These are phyloP conservation scores for Solanum pimpinellifolium DNA, from an alignment of 257 asterid species.

Conservation along the genomic window DNA sequence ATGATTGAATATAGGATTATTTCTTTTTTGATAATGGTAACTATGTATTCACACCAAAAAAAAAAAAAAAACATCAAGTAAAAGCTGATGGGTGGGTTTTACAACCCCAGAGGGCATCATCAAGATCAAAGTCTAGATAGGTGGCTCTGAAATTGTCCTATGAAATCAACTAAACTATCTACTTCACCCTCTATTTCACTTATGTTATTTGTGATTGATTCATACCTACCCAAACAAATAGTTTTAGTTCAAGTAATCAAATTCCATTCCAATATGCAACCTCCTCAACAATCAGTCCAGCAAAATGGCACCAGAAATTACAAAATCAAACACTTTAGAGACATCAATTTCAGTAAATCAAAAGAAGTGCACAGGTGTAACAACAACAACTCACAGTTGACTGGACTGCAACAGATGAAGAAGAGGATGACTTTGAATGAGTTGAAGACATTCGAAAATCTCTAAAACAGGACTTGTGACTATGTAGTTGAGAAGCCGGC, in stretches of 20 bases:
- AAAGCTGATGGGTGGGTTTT: neutral
- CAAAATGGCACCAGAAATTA: neutral
- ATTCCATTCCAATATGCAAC: neutral
- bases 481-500: constrained; percentile 1
- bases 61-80: neutral
- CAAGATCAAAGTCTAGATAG: neutral
- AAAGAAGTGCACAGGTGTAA: neutral
- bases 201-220: neutral
- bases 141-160: neutral
- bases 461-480: constrained; percentile 17
- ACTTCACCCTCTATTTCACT: neutral
- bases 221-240: neutral
- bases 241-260: neutral
- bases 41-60: too few species aligned
- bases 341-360: neutral
- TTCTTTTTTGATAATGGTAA: too few species aligned
- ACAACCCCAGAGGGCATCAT: neutral
- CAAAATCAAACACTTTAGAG: neutral
- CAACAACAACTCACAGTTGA: constrained; percentile 40
- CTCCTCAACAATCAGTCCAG: neutral
- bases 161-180: neutral
- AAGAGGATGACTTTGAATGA: constrained; percentile 38
- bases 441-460: constrained; percentile 44
- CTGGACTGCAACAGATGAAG: constrained; percentile 32
- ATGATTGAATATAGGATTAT: too few species aligned